Base-by-base conservation (phyloP, 2,329 filamentous ascomycete genomes). In the Neonectria hederae region DNA sequence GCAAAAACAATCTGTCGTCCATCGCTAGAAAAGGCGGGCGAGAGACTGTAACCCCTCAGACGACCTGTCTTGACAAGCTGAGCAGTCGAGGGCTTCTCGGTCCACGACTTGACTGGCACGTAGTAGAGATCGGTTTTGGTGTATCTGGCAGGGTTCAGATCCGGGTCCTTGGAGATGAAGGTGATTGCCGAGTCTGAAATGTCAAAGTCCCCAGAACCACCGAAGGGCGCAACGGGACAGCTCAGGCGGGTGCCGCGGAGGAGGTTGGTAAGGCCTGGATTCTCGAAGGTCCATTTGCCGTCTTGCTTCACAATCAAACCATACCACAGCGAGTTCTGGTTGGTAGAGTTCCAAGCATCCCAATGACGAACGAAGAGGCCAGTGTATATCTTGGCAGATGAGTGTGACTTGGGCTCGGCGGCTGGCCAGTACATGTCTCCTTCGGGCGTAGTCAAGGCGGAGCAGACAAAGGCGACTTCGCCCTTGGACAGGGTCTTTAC, bases 101-200 rank as follows among this genome's bases (percentile, higher is more conserved):
- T 78, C 74, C 91, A 94, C 4, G 84, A 86, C 54, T 83, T 81
- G 32, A 94, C 81, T 0, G 89, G 86, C 4, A 92, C 85, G 51
- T 90, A 87, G 78, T 96, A 97, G 32, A 97, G 85, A 73, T 96
- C 92, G 0, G 90, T 90, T 73, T 94, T 95, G 6, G 93, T 97
- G 76, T 92, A 88, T 61, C 91, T 86, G 0, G 92, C 92, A 3
- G 87, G 88, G 71, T 91, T 88, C 26, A 93, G 78, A 11, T 87
- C 81, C 0, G 91, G 91, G 71, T 94, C 92, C 70, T 92, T 93
- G 9, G 92, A 86, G 10, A 93, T 87, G 72, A 94, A 94, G 7
- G 89, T 87, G 56, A 95, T 83, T 0, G 90, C 91, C 48, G 82
- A 78, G 30, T 80, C 78, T 63, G 88, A 85, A 63, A 95, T 86